Conservation (phyloP, 2,329 filamentous ascomycete species). For the Chrysoporthe puriensis region DNA sequence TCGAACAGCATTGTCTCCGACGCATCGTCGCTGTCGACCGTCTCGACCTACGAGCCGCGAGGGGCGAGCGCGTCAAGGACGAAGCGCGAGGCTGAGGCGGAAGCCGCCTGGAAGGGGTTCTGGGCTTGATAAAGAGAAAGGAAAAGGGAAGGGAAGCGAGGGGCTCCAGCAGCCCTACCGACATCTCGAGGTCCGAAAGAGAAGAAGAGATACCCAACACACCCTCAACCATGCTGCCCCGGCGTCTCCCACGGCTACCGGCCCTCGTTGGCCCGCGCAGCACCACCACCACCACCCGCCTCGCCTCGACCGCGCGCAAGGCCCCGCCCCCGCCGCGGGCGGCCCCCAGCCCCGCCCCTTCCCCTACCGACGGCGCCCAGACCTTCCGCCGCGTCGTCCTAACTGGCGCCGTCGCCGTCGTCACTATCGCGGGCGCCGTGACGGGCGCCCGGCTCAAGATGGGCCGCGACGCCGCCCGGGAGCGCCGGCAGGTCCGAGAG, state of each 20-base stretch:
- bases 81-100: slow-evolving; percentile 26
- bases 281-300: slow-evolving; percentile 7
- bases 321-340: background rate
- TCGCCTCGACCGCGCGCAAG: slow-evolving; percentile 2
- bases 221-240: background rate
- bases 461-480: slow-evolving; percentile 14
- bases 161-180: background rate
- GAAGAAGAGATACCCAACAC: background rate
- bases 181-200: background rate
- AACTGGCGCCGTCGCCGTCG: slow-evolving; percentile 36
- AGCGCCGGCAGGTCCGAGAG: slow-evolving; percentile 34
- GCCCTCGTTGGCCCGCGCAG: background rate
- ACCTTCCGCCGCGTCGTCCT: slow-evolving; percentile 33
- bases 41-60: background rate
- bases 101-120: slow-evolving; percentile 31
- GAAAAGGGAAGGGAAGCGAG: background rate
- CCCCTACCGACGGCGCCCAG: slow-evolving; percentile 11
- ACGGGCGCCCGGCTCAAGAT: slow-evolving; percentile 41
- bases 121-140: slow-evolving; percentile 31
- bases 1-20: slow-evolving; percentile 21
- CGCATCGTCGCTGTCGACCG: slow-evolving; percentile 13
- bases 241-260: background rate
- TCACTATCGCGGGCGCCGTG: slow-evolving; percentile 37
- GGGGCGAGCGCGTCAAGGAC: background rate
- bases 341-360: background rate